These are phyloP conservation scores for Bacidia rubella DNA, from an alignment of 495 filamentous ascomycete species.

Conservation along the genomic window DNA sequence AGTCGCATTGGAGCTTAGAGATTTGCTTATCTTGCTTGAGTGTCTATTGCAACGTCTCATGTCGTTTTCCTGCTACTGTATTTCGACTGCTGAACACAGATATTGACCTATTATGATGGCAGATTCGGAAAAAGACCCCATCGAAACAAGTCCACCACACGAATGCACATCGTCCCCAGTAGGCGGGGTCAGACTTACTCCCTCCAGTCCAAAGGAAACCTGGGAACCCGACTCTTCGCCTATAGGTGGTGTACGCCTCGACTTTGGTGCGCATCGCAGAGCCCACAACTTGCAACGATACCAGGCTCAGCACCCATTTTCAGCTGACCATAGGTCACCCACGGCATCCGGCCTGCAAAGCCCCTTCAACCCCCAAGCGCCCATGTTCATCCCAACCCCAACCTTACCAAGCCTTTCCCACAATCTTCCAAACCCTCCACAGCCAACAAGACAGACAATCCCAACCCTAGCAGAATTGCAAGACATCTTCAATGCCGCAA, in stretches of 20 bases:
- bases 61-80: no score
- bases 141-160: neutral
- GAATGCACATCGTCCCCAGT: neutral
- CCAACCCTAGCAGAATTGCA: neutral
- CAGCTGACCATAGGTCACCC: neutral
- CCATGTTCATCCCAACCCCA: neutral
- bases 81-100: no score
- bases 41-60: no score
- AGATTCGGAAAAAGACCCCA: neutral
- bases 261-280: neutral
- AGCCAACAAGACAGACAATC: no score
- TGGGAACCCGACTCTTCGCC: no score
- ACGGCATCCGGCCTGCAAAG: neutral
- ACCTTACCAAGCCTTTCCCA: no score
- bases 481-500: neutral
- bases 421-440: no score
- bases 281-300: neutral
- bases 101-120: neutral
- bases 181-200: no score
- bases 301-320: neutral
- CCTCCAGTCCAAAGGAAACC: no score
- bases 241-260: neutral
- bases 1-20: no score
- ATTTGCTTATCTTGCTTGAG: no score
- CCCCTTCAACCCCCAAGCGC: neutral